Base-by-base conservation (phyloP, 164 flowering plant genomes). In the Umbilicus rupestris region DNA sequence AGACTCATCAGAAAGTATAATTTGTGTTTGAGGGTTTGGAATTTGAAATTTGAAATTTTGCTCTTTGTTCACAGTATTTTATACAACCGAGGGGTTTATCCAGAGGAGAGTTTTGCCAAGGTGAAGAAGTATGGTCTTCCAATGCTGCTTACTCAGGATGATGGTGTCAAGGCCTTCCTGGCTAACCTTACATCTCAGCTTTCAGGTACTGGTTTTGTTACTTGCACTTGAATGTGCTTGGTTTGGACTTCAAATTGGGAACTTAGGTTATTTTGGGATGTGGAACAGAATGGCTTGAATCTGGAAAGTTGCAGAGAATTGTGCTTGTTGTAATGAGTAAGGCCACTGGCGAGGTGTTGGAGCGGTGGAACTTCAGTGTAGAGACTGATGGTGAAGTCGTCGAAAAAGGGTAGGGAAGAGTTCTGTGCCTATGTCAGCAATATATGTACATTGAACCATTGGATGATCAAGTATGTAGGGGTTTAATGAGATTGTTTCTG, bases 121-220 rank as follows among this genome's bases (percentile, higher is more conserved):
- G 98, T 92, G 71, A 90, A 95, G 89, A 95, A 95, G 64, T 92
- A 95, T 73, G 99, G 99, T 35, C 90, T 95, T 2, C 88, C 99
- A 6, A 75, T 95, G 98, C 69, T 95, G 73, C 87, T 92, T n/a
- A 92, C 91, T 59, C 82, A 90, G 66, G 97, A 95, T 69, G 97
- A 92, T 63, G 88, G 84, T 7, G 96, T 95, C 4, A 90, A 95
- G 67, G 71, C 92, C 67, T 95, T 95, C 80, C 74, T 92, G 64
- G 42, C 91, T 26, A 89, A 83, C 62, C 73, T 93, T 2, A 91
- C 85, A 9, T 74, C 92, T 47, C 97, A 94, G 76, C 85, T 94
- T 67, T 84, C 98, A 4, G 97, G 98, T 24, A 41, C 28, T 67
- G 26, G 28, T 52, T 6, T 17, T 7, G 7, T 37, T 41, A 37